Base-by-base conservation (phyloP, 495 filamentous ascomycete genomes). In the Podospora sp. region DNA sequence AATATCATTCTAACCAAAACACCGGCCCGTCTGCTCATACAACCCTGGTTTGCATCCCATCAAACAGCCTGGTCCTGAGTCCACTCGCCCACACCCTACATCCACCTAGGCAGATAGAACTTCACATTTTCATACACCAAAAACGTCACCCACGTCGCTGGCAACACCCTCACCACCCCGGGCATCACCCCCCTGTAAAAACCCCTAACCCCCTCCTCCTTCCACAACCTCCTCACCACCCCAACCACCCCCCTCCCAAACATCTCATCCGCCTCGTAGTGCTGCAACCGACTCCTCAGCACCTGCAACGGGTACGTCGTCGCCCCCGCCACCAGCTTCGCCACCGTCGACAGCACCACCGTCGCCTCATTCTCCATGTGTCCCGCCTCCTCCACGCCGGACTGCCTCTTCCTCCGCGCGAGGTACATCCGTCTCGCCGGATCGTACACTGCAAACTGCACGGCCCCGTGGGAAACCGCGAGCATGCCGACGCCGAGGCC, bases 391-490 rank as follows among this genome's bases (percentile, higher is more conserved):
- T 65, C 71, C 33, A 25, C 65, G 53, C 62, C 73, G 16, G 61
- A 70, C 12, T n/a, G 21, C n/a, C 51, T 63, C 71, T 73, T n/a
- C 65, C 80, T 71, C 72, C 82, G 75, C 53, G 68, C 62, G 14
- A 82, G 63, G 29, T 86, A 82, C 62, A 87, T 58, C 53, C 77
- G 80, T 80, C 97, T 93, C 58, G 96, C 79, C 46, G 91, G 87
- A 71, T 98, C 96, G 76, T 99, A 99, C 5, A 93, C 92, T 78
- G 92, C 92, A 76, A 99, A 98, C 72, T 98, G 95, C 61, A 99
- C 86, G 18, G 94, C 94, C 29, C 96, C 94, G 75, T 99, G 94
- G 65, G 88, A 90, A 65, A 98, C 93, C n/a, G 94, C 95, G 65
- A 97, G 85, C 52, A 97, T 81, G 16, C 91, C 89, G 33, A 96